phyloP scores from a whole-genome alignment of 176 grass and related monocot genomes.

The Oryza longistaminata region DNA sequence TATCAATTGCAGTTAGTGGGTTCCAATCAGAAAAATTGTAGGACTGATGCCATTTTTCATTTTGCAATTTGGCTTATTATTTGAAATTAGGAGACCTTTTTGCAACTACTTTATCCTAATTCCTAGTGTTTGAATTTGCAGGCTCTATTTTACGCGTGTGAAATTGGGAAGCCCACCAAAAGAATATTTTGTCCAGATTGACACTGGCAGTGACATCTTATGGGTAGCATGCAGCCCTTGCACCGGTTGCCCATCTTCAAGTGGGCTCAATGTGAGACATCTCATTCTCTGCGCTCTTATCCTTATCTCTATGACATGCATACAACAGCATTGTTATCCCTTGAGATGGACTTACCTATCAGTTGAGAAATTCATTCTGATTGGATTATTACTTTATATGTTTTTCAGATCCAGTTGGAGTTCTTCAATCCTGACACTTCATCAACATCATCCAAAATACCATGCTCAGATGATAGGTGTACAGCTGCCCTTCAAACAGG shows the following conservation, averaged over 20 bases:
- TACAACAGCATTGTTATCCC: not conserved
- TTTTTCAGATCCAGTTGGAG: constrained; percentile 75
- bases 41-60: constrained; percentile 8
- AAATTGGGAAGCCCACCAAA: constrained; percentile 83
- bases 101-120: constrained; percentile 15
- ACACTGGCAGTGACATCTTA: constrained; percentile 93
- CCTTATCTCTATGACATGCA: constrained; percentile 3
- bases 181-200: constrained; percentile 95
- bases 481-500: constrained; percentile 73
- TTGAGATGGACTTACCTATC: constrained; percentile 6
- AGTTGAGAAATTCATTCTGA: constrained; percentile 16
- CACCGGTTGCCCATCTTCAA: constrained; percentile 78
- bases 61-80: constrained; percentile 21
- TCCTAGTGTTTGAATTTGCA: constrained; percentile 50
- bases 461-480: constrained; percentile 78
- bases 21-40: not conserved
- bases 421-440: constrained; percentile 76
- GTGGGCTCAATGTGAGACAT: constrained; percentile 85
- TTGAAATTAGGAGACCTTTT: not conserved
- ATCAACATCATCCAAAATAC: constrained; percentile 62
- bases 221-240: constrained; percentile 93
- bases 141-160: constrained; percentile 90
- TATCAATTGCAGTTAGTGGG: not conserved
- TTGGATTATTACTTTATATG: constrained; percentile 16
- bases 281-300: not conserved